Evolutionary conservation across 805 yeast genomes (phyloP), one percentile per base, ranked within the genome.

Genomic region (Lipomyces japonicus): DNA sequence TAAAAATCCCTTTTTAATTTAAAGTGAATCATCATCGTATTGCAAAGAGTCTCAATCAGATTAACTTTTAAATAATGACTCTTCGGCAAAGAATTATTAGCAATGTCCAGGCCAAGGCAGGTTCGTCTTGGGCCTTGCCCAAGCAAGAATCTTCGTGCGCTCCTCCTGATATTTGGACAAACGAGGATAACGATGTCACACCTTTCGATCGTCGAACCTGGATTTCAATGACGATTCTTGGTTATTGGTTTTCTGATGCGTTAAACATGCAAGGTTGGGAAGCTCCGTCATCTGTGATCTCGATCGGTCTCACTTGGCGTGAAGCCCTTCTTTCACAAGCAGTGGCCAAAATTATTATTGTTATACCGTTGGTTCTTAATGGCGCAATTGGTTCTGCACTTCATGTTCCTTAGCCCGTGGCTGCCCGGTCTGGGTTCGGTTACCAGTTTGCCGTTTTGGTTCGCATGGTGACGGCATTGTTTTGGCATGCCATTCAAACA

Each of bases 401-500:
- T 62, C 96, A 89, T 63, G 74, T 87, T 46, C 79, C 95, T 0
- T 89, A 87, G 74, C 96, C 96, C 1, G 89, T 89, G 9, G 76
- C 86, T 5, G 78, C 82, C 36, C 74, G 96, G 55, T 76, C 91
- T 1, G 78, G 91, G 1, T 89, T 89, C 69, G 96, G 96, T 26
- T 54, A 44, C 50, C 28, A 49, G 26, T 52, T 51, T 30, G 57
- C 57, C 1, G 54, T 54, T 28, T 23, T 48, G 19, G 48, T 52
- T 3, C 54, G 58, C 19, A 44, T 52, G 51, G 54, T 54, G 16
- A 52, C 57, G 3, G 60, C 59, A 10, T 40, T 53, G n/a, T 55
- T 55, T 42, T 55, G 60, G 60, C 55, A 50, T 26, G 38, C 59
- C 1, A 55, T 54, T 40, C 53, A 50, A 41, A 55, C 58, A 10